Base-by-base conservation (phyloP, 441 rosid genomes). In the Gossypium davidsonii region DNA sequence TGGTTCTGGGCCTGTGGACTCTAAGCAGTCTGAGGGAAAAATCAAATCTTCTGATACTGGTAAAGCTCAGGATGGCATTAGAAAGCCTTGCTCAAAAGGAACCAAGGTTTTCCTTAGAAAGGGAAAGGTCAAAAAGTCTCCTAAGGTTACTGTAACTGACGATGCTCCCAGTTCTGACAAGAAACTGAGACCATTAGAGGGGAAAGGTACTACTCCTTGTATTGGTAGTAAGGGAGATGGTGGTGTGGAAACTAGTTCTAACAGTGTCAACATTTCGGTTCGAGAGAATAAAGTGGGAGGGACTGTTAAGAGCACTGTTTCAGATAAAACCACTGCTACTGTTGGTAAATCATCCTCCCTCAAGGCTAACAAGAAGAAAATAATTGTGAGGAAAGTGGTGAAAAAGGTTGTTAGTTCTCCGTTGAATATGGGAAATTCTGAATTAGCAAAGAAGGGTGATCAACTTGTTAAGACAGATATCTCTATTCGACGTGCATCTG, bases 291-390 rank as follows among this genome's bases (percentile, higher is more conserved):
- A 68, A 74, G 55, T 76, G 75, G 78, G 70, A 68, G 63, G 60
- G 25, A 62, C 82, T 67, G 66, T 52, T 61, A 77, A 74, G 71
- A 71, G 48, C 65, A 14, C 39, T 62, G 61, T 67, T 74, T 72
- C 83, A 55, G 76, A 74, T 72, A 82, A 79, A 79, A 79, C 42
- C 65, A 83, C 82, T 48, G 58, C 77, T 73, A 78, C 37, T 76
- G 67, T 67, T 21, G 80, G 67, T 48, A 84, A 83, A 83, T 61
- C 61, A 53, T 73, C 86, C 72, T 23, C 81, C 1, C 6, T 14
- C 44, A 86, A 86, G 72, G 84, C 72, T 81, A 79, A 63, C 31
- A 88, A 84, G 89, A 92, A 83, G 85, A 90, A 87, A 82, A 87
- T 76, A 70, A 75, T 83, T 52, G 76, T 81, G 76, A 90, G 85